A percentile compares a stretch with the other conserved stretches of the same genome.
phyloP scores from a whole-genome alignment of 441 rosid species.

The Croton setiger region DNA sequence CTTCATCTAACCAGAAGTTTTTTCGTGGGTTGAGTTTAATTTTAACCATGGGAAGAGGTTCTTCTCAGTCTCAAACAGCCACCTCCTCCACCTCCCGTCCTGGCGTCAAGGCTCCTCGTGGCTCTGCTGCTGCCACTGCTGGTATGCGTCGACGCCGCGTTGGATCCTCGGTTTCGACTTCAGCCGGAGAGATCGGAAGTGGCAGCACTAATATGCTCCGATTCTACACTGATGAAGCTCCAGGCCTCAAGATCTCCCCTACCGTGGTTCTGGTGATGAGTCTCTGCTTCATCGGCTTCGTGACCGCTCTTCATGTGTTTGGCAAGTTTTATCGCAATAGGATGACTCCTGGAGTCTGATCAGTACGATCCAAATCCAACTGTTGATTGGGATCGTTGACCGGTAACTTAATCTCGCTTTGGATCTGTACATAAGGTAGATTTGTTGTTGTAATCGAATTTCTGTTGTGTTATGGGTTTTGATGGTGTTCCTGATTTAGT shows the following conservation, averaged over 20 bases:
- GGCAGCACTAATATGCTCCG: conserved; percentile 68
- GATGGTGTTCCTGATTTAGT: too few species aligned
- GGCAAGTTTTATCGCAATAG: conserved; percentile 78
- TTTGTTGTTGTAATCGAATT: too few species aligned
- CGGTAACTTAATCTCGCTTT: conserved; percentile 5
- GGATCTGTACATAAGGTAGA: too few species aligned
- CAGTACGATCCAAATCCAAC: not conserved
- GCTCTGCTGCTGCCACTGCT: conserved; percentile 80
- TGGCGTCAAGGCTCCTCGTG: conserved; percentile 68
- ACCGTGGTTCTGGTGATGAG: conserved; percentile 89
- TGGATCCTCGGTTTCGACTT: conserved; percentile 28
- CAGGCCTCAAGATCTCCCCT: conserved; percentile 86
- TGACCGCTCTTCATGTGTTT: conserved; percentile 80
- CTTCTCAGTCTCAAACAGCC: conserved; percentile 65
- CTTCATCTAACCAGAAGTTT: too few species aligned
- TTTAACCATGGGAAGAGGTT: conserved; percentile 67
- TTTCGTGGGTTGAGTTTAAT: not conserved
- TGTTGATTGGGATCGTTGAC: conserved; percentile 15
- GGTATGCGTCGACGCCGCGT: conserved; percentile 74
- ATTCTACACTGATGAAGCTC: conserved; percentile 88
- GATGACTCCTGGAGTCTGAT: conserved; percentile 39
- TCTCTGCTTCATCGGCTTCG: conserved; percentile 89
- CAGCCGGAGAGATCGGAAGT: conserved; percentile 24
- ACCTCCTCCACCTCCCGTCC: conserved; percentile 55
- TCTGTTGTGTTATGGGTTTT: too few species aligned